A percentile compares a stretch with the other conserved stretches of the same genome.
phyloP scores from a whole-genome alignment of 2,329 filamentous ascomycete genomes.

The Ceratocystis harringtonii region DNA sequence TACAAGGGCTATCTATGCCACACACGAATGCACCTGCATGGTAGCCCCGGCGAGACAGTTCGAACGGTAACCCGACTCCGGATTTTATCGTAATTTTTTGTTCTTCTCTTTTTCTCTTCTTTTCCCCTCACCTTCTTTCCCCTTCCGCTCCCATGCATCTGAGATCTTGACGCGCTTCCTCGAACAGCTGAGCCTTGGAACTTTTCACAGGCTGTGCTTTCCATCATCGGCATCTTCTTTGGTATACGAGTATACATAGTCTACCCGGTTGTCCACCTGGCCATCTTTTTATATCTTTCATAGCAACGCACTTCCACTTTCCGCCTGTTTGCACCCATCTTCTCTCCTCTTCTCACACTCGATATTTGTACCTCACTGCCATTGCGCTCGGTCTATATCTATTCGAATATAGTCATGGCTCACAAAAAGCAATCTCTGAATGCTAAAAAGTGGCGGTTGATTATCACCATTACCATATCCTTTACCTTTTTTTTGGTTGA shows the following conservation, averaged over 20 bases:
- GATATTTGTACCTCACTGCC: background rate
- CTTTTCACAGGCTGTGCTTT: background rate
- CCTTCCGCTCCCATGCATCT: background rate
- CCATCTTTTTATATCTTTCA: background rate
- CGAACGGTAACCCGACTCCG: background rate
- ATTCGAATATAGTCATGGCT: constrained; percentile 22
- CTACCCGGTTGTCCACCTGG: background rate
- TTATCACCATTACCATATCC: constrained; percentile 34
- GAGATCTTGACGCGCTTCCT: background rate
- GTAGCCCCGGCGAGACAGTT: background rate
- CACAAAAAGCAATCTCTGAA: constrained; percentile 22
- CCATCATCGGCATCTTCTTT: background rate
- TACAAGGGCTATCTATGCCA: background rate
- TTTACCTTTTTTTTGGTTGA: constrained; percentile 38
- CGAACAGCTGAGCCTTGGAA: background rate
- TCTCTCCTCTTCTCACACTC: background rate
- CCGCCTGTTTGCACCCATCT: background rate
- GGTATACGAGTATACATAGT: background rate
- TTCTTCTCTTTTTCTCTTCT: background rate
- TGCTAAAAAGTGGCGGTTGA: constrained; percentile 32
- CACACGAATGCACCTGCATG: background rate
- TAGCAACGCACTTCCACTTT: background rate
- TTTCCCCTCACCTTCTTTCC: background rate
- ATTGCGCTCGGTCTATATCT: background rate
- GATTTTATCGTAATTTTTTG: background rate